Base-by-base conservation (phyloP, 768 basidiomycete species). In the Hygrocybe punicea region DNA sequence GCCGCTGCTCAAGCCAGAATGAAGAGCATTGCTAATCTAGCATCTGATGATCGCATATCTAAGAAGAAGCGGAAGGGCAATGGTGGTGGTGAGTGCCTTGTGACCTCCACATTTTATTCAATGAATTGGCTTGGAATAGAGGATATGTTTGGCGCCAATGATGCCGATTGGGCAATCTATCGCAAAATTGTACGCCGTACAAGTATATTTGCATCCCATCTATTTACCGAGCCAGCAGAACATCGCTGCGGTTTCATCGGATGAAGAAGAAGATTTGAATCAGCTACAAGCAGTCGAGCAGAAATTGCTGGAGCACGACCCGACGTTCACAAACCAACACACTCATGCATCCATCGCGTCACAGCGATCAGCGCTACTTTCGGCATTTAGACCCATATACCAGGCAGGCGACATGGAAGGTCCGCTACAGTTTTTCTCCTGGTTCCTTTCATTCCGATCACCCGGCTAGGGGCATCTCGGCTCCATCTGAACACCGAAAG, bases 101-200 rank as follows among this genome's bases (percentile, higher is more conserved):
- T 34, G 24, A 11, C 16, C 21, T 47, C 42, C 11, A 21, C 40
- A 8, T 24, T 48, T 24, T 40, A 25, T 55, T 60, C 24, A 53
- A 37, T 64, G 60, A 11, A 54, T 37, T n/a, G 16, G n/a, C 35
- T 33, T 44, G 51, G 10, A 7, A 58, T 53, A 89, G 95, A 98
- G 76, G 95, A 98, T 63, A 86, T 78, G 74, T 99, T 98, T 66
- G 94, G 96, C 3, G 87, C 86, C 16, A 87, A 96, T 62, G 95
- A 98, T 66, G 93, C 89, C 6, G 96, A 98, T 67, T 98, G 96
- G 95, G 87, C 88, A 0, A 93, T 98, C 57, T 98, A 98, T 68
- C 91, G 96, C 61, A 94, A 98, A 73, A 94, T 99, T 58, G 95
- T 95, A 67, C 60, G 83, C 70, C 9, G 23, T n/a, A 10, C 19